Evolutionary conservation across 108 stramenopile species (phyloP).

Genomic region (Nitzschia inconspicua): DNA sequence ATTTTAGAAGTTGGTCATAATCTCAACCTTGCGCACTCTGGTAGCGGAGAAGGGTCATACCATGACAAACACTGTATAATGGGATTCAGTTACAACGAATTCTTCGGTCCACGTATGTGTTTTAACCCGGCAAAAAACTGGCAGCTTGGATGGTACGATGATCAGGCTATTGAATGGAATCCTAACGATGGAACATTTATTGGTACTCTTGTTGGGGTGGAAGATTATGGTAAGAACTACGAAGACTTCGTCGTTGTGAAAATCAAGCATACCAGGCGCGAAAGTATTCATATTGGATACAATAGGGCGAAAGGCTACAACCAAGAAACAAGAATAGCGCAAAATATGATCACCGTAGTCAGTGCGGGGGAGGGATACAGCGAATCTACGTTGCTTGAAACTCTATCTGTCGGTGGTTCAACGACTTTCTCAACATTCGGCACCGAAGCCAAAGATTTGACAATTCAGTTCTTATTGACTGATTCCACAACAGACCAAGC

Average conservation of each 20-base stretch:
- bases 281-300: conserved; percentile 27
- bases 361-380: background rate
- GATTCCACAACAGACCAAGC: background rate
- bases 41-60: conserved; percentile 12
- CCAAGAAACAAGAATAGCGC: conserved; percentile 28
- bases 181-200: conserved; percentile 1
- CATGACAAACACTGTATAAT: conserved; percentile 24
- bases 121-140: conserved; percentile 57
- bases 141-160: conserved; percentile 49
- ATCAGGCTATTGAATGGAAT: conserved; percentile 4
- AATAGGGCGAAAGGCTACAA: conserved; percentile 37
- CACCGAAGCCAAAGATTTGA: background rate
- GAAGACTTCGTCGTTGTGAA: conserved; percentile 4
- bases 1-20: conserved; percentile 46
- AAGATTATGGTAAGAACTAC: conserved; percentile 11
- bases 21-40: conserved; percentile 27
- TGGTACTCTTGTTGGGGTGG: conserved; percentile 5
- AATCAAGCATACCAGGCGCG: background rate
- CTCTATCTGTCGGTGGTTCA: background rate
- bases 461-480: background rate
- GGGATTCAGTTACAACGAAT: conserved; percentile 41
- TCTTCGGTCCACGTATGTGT: conserved; percentile 47
- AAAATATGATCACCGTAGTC: conserved; percentile 28
- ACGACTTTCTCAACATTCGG: background rate
- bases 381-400: background rate